These are phyloP conservation scores for Poronia punctata DNA, from an alignment of 495 filamentous ascomycete species.

Conservation along the genomic window DNA sequence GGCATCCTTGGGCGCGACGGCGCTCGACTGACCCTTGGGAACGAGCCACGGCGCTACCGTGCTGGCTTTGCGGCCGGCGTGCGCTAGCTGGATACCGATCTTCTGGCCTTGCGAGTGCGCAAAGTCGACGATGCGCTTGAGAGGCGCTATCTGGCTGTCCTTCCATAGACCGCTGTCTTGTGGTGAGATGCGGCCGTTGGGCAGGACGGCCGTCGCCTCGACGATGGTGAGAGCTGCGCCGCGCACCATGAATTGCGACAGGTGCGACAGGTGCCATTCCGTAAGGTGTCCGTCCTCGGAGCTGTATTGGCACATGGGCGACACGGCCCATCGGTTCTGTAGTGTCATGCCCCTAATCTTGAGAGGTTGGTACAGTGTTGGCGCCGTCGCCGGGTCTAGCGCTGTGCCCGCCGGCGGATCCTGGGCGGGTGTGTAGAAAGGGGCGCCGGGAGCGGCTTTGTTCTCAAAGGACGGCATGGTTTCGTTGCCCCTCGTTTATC, in stretches of 20 bases:
- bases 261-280: conserved; percentile 60
- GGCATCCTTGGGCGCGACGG: conserved; percentile 42
- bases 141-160: conserved; percentile 57
- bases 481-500: background rate
- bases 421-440: conserved; percentile 57
- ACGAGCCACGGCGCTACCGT: conserved; percentile 56
- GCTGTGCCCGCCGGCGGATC: conserved; percentile 48
- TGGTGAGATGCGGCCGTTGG: conserved; percentile 66
- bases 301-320: conserved; percentile 66
- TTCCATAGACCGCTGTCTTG: conserved; percentile 65
- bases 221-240: conserved; percentile 59
- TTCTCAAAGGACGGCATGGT: conserved; percentile 18
- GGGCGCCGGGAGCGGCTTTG: conserved; percentile 27
- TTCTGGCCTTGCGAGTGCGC: conserved; percentile 58
- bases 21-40: conserved; percentile 10
- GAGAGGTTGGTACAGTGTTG: conserved; percentile 59
- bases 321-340: conserved; percentile 61
- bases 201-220: conserved; percentile 60
- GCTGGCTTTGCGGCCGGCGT: conserved; percentile 69
- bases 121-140: conserved; percentile 56
- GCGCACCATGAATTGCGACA: conserved; percentile 56
- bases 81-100: conserved; percentile 64
- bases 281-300: conserved; percentile 61
- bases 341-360: conserved; percentile 59
- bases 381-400: conserved; percentile 38